Evolutionary conservation across 129 eudicot genomes (phyloP).

Genomic region (Escallonia rubra): DNA sequence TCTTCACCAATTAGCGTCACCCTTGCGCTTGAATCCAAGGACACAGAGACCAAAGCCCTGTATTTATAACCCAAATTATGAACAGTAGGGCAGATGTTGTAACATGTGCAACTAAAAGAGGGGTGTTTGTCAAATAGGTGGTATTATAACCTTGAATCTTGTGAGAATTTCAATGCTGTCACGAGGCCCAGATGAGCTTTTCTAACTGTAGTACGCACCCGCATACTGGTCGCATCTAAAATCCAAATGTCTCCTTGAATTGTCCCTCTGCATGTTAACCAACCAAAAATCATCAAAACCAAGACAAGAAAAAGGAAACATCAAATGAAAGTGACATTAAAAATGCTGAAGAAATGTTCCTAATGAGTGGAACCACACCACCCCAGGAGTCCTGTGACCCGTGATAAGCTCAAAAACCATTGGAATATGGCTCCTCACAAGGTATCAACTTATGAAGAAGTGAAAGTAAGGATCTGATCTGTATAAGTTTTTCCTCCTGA

Average conservation of each 20-base stretch:
- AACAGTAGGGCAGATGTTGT: neutral
- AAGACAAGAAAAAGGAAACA: neutral
- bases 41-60: constrained; percentile 78
- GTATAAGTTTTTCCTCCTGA: neutral
- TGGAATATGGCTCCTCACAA: too few relatives aligned
- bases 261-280: constrained; percentile 59
- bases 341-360: neutral
- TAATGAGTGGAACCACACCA: neutral
- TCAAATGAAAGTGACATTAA: neutral
- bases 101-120: neutral
- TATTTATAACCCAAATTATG: constrained; percentile 8
- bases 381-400: neutral
- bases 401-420: too few relatives aligned
- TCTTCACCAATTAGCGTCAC: constrained; percentile 60
- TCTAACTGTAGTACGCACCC: constrained; percentile 45
- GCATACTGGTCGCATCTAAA: constrained; percentile 49
- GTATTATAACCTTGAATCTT: constrained; percentile 62
- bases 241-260: constrained; percentile 59
- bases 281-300: neutral
- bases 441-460: too few relatives aligned
- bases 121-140: neutral
- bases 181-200: constrained; percentile 89
- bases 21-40: constrained; percentile 85
- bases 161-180: constrained; percentile 73
- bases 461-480: neutral